Evolutionary conservation across 768 basidiomycete genomes (phyloP).

Genomic region (Termitomyces eurrhizus): DNA sequence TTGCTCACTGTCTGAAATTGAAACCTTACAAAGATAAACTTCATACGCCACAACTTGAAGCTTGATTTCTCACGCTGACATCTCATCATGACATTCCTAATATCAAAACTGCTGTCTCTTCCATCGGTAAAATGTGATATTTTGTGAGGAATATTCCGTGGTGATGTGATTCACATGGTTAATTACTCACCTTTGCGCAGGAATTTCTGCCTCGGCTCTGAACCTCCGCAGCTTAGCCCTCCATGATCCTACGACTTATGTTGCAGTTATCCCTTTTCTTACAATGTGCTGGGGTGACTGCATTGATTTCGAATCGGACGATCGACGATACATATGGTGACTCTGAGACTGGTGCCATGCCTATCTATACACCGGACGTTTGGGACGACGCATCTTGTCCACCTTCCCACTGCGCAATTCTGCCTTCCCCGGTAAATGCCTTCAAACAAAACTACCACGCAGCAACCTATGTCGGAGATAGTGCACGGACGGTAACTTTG

Average conservation of each 20-base stretch:
- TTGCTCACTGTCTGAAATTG: not conserved
- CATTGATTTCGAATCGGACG: constrained; percentile 21
- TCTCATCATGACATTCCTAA: not conserved
- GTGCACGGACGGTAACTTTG: constrained; percentile 5
- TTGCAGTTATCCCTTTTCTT: not conserved
- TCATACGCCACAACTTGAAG: not conserved
- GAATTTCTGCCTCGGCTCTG: not conserved
- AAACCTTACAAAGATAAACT: not conserved
- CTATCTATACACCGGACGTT: constrained; percentile 22
- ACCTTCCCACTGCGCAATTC: not conserved
- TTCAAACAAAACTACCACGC: constrained; percentile 17
- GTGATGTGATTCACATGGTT: not conserved
- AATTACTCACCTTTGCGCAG: not conserved
- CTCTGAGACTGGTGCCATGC: constrained; percentile 20
- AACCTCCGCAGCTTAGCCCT: not conserved
- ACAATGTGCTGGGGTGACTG: not conserved
- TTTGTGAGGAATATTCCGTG: no score
- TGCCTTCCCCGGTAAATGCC: not conserved
- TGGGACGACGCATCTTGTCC: constrained; percentile 17
- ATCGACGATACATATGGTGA: constrained; percentile 35
- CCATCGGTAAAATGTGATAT: no score
- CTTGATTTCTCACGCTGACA: not conserved
- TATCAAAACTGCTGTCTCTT: no score
- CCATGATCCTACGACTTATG: not conserved
- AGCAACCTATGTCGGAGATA: constrained; percentile 16